Conservation (phyloP, 208 protist genomes). For the Leishmania guyanensis region DNA sequence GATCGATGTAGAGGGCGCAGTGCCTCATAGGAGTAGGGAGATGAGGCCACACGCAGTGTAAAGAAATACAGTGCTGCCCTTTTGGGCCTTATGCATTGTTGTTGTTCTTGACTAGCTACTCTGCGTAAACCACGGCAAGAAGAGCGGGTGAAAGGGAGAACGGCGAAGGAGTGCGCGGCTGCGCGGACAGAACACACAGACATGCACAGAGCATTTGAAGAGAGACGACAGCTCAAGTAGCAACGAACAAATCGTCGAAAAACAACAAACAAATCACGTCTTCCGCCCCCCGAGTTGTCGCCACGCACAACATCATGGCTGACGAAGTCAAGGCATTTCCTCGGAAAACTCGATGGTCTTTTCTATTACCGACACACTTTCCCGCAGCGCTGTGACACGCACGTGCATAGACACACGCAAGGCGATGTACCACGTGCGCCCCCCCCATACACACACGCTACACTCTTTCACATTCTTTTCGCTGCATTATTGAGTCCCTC, state of each 20-base stretch:
- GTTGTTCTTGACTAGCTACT: neutral
- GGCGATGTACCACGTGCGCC: neutral
- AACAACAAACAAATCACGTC: neutral
- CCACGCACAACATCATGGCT: neutral
- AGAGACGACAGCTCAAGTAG: neutral
- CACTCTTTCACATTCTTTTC: neutral
- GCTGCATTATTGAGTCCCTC: neutral
- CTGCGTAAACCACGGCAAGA: neutral
- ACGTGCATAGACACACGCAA: neutral
- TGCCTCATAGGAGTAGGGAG: neutral
- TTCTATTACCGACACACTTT: neutral
- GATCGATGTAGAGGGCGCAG: neutral
- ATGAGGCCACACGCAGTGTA: neutral
- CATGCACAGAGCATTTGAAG: neutral
- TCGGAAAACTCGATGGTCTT: neutral
- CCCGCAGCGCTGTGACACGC: neutral
- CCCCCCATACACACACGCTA: neutral
- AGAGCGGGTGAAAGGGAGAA: neutral
- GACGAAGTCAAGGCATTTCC: neutral
- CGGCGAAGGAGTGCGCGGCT: neutral
- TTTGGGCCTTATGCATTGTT: neutral
- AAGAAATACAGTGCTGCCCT: neutral
- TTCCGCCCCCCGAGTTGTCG: neutral
- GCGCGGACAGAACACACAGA: neutral
- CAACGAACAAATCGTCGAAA: neutral